Conservation (phyloP, 2,329 filamentous ascomycete genomes). For the Diaporthe helianthi region DNA sequence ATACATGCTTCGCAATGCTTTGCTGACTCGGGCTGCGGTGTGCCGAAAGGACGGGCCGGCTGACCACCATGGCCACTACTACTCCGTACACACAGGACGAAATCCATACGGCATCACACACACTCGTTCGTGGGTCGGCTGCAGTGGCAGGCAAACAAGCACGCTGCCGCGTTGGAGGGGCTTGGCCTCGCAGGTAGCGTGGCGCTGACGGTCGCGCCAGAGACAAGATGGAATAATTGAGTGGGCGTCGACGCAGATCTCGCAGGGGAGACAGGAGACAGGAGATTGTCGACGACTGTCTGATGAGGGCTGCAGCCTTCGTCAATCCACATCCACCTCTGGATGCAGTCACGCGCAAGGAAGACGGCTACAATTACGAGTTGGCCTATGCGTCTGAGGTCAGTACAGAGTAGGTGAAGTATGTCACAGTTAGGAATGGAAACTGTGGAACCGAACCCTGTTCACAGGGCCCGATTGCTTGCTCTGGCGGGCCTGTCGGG, state of each 20-base stretch:
- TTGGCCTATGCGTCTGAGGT: slow-evolving; percentile 14
- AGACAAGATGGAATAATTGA: neutral
- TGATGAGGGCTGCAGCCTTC: neutral
- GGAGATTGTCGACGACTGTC: slow-evolving; percentile 14
- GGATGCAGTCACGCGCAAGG: slow-evolving; percentile 11
- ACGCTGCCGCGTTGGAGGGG: neutral
- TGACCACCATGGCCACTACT: neutral
- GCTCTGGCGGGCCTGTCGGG: neutral
- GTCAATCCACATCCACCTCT: slow-evolving; percentile 13
- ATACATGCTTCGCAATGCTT: neutral
- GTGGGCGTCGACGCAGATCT: neutral
- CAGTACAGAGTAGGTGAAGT: slow-evolving; percentile 19
- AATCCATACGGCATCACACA: neutral
- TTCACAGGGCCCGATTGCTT: neutral
- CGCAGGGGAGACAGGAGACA: neutral
- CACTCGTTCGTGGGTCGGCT: neutral
- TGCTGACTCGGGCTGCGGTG: slow-evolving; percentile 22
- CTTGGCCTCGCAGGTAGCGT: neutral
- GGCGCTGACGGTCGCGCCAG: neutral
- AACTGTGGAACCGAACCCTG: neutral
- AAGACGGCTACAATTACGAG: slow-evolving; percentile 5
- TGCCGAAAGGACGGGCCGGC: slow-evolving; percentile 19
- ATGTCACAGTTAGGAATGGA: neutral
- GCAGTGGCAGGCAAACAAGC: slow-evolving; percentile 10
- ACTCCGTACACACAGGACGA: neutral